Evolutionary conservation across 2,329 filamentous ascomycete genomes (phyloP).

Genomic region (Apiospora arundinis): DNA sequence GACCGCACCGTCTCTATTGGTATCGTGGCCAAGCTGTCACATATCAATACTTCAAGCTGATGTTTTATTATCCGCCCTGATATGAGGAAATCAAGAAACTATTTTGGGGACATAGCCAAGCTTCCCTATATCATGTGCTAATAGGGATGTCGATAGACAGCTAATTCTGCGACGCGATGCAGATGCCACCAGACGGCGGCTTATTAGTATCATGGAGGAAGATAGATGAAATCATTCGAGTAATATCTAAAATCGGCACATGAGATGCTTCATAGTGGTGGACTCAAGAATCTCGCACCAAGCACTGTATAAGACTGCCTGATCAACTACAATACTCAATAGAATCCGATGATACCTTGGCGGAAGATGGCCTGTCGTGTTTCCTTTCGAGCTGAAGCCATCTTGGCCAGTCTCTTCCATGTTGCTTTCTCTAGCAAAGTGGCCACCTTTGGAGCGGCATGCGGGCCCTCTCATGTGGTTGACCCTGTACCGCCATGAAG

Average conservation of each 20-base stretch:
- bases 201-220: background rate
- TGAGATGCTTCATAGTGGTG: background rate
- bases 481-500: background rate
- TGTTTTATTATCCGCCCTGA: too few species aligned
- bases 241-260: background rate
- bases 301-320: background rate
- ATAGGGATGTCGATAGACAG: too few species aligned
- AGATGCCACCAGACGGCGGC: too few species aligned
- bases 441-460: background rate
- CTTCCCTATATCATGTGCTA: too few species aligned
- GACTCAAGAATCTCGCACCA: background rate
- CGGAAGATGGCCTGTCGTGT: background rate
- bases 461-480: too few species aligned
- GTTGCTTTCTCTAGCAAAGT: background rate
- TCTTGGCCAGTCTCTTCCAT: background rate
- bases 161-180: too few species aligned
- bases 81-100: too few species aligned
- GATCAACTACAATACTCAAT: background rate
- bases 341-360: too few species aligned
- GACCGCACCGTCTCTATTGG: too few species aligned
- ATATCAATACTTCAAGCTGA: too few species aligned
- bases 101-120: too few species aligned
- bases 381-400: background rate
- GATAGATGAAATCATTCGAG: background rate
- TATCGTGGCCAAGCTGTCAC: too few species aligned